Base-by-base conservation (phyloP, 805 yeast species). In the Candida awuae region DNA sequence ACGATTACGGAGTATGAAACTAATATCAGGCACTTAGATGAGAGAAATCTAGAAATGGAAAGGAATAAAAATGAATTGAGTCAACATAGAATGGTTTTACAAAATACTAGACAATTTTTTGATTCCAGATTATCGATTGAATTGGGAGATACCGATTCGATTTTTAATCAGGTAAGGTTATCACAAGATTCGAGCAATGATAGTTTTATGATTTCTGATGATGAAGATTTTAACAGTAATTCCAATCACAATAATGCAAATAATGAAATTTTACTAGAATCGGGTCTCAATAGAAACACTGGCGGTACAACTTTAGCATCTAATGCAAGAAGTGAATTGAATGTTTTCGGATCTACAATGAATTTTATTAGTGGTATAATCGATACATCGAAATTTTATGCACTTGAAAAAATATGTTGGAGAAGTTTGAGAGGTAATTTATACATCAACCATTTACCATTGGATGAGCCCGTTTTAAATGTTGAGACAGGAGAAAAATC, bases 381-480 rank as follows among this genome's bases (percentile, higher is more conserved):
- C 27, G 74, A 74, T 38, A 71, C 88, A 46, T 73, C 69, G 10
- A 82, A 80, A 54, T 74, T 84, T 26, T 72, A 73, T 18, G 68
- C 81, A 1, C 65, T 92, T 44, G 92, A 87, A 56, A 82, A 78
- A 50, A 86, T 92, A 34, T 63, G 87, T 36, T 92, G 96, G 95
- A 75, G 99, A 63, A 75, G 86, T 14, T 70, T 90, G 45, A 77
- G 98, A 58, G 98, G 98, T 53, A 92, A 92, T 59, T 66, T 94
- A 48, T 85, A 74, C 55, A 77, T 88, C 59, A 80, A 81, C 52
- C 77, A 80, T 56, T 74, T 75, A 35, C 90, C 84, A 43, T 75
- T 90, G 40, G 72, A 74, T 10, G 84, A 80, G 51, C 73, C 77
- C 3, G 63, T 84, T 16, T 65, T 70, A 48, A 90, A 85, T 51